A percentile compares a stretch with the other conserved stretches of the same genome.
Conservation (phyloP, 306 rosid genomes). For the Quercus glauca region DNA sequence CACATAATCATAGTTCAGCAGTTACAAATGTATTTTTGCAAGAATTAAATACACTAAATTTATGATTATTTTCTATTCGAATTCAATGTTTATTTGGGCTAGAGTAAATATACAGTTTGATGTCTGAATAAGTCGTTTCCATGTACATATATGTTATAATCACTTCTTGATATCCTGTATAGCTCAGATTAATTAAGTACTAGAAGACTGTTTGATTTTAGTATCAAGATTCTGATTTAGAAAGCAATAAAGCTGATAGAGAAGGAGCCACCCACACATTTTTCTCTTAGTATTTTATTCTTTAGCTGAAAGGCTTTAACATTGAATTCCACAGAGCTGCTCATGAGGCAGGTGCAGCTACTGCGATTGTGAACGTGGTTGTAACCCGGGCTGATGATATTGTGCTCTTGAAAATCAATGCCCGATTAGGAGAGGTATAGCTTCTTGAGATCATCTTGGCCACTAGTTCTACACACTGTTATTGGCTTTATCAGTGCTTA, state of each 20-base stretch:
- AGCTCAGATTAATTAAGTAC: too few species aligned
- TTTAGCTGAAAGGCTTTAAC: slow-evolving; percentile 6
- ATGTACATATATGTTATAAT: too few species aligned
- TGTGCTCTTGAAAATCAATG: slow-evolving; percentile 81
- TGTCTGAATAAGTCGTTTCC: too few species aligned
- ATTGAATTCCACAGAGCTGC: slow-evolving; percentile 57
- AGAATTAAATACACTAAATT: neutral
- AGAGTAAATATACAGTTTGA: too few species aligned
- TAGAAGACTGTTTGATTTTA: too few species aligned
- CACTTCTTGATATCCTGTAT: too few species aligned
- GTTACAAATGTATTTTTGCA: neutral
- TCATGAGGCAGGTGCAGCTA: slow-evolving; percentile 82
- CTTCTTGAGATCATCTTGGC: slow-evolving; percentile 1
- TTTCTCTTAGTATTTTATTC: neutral
- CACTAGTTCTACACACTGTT: neutral
- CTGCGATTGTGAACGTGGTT: slow-evolving; percentile 85
- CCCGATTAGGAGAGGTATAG: slow-evolving; percentile 84
- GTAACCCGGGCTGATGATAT: slow-evolving; percentile 80
- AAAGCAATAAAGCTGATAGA: neutral
- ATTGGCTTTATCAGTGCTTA: slow-evolving; percentile 13
- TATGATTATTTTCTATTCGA: neutral
- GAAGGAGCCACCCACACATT: neutral
- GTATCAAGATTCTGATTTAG: too few species aligned
- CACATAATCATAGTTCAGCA: neutral
- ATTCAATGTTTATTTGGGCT: too few species aligned